These are phyloP conservation scores for Pisolithus albus DNA, from an alignment of 768 basidiomycete genomes.

Conservation along the genomic window DNA sequence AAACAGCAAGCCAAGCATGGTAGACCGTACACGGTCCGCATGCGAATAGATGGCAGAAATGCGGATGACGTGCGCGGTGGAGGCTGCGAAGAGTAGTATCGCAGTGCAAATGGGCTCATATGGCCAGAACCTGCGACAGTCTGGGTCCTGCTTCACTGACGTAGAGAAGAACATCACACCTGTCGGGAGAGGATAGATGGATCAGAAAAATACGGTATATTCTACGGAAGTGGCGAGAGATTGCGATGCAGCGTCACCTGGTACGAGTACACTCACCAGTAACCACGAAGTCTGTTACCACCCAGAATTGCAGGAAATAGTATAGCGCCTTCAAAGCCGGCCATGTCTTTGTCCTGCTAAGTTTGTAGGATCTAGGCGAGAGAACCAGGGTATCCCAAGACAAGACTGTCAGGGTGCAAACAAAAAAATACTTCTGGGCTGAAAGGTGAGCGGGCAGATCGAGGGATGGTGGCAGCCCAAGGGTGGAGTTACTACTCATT, in stretches of 20 bases:
- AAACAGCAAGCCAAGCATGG: slow-evolving; percentile 55
- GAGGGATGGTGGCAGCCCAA: slow-evolving; percentile 54
- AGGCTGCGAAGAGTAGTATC: slow-evolving; percentile 60
- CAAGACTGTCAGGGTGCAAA: slow-evolving; percentile 83
- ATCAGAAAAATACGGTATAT: background rate
- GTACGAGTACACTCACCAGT: slow-evolving; percentile 44
- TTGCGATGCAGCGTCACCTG: background rate
- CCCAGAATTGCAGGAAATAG: slow-evolving; percentile 67
- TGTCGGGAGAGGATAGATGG: slow-evolving; percentile 20
- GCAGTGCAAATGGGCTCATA: slow-evolving; percentile 86
- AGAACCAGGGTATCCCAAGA: slow-evolving; percentile 88
- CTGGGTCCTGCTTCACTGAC: slow-evolving; percentile 45
- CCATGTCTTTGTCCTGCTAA: slow-evolving; percentile 59
- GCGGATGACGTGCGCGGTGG: slow-evolving; percentile 60
- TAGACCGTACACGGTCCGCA: slow-evolving; percentile 42
- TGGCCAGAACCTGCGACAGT: slow-evolving; percentile 66
- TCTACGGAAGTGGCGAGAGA: background rate
- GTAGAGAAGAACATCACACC: slow-evolving; percentile 84
- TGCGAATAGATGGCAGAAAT: slow-evolving; percentile 73
- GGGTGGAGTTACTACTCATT: slow-evolving; percentile 13
- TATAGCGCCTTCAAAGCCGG: slow-evolving; percentile 71
- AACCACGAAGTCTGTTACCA: slow-evolving; percentile 72
- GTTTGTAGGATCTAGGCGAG: slow-evolving; percentile 69
- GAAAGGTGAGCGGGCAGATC: slow-evolving; percentile 70
- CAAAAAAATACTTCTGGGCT: slow-evolving; percentile 86